Conservation (phyloP, 2,329 filamentous ascomycete species). For the Stagonosporopsis rhizophila region DNA sequence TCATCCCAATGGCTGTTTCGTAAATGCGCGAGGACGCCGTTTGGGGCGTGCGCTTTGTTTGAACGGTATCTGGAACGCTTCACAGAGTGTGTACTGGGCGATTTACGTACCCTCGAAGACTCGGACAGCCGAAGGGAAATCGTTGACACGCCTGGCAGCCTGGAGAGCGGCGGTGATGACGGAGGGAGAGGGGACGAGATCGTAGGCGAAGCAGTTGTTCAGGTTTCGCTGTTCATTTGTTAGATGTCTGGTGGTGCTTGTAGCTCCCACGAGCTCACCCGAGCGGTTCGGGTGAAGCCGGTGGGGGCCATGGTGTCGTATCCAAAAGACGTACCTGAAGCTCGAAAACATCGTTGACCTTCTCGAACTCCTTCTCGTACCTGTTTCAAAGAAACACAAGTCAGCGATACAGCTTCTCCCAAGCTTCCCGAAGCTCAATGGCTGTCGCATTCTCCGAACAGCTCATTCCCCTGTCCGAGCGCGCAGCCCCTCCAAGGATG, state of each 20-base stretch:
- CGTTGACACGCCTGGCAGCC: slow-evolving; percentile 94
- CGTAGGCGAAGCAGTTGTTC: slow-evolving; percentile 99
- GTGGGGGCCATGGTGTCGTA: slow-evolving; percentile 15
- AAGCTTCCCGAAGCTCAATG: slow-evolving; percentile 39
- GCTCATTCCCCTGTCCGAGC: slow-evolving; percentile 21
- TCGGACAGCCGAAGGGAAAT: slow-evolving; percentile 96
- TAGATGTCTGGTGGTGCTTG: slow-evolving; percentile 20
- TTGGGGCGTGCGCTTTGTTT: neutral
- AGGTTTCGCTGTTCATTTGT: slow-evolving; percentile 74
- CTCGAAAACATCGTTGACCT: slow-evolving; percentile 98
- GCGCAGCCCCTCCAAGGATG: slow-evolving; percentile 28
- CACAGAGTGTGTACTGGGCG: neutral
- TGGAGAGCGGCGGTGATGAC: slow-evolving; percentile 91
- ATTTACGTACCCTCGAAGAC: slow-evolving; percentile 88
- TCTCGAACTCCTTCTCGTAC: slow-evolving; percentile 99
- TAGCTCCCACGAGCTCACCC: slow-evolving; percentile 10
- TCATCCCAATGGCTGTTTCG: slow-evolving; percentile 13
- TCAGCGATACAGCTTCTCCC: slow-evolving; percentile 35
- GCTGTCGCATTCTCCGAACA: slow-evolving; percentile 27
- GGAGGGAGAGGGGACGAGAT: slow-evolving; percentile 93
- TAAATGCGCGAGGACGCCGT: neutral
- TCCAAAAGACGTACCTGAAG: slow-evolving; percentile 77
- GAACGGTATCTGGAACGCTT: neutral
- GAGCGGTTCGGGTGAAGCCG: slow-evolving; percentile 24
- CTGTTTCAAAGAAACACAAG: slow-evolving; percentile 58